These are phyloP conservation scores for Pyricularia sp. DNA, from an alignment of 2,329 filamentous ascomycete species.

Conservation along the genomic window DNA sequence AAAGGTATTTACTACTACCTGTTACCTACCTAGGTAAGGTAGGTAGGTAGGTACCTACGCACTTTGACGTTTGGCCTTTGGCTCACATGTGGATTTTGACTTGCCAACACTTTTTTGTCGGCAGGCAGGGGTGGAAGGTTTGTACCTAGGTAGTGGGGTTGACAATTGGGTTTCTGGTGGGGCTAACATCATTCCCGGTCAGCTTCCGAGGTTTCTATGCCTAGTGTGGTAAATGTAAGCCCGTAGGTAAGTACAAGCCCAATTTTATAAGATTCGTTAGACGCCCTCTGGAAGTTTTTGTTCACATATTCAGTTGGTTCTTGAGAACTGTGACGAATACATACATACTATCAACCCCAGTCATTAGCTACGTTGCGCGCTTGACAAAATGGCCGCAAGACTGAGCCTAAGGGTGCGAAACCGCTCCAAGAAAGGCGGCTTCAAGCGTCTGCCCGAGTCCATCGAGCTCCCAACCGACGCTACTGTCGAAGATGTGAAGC, in stretches of 20 bases:
- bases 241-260: neutral
- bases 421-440: constrained; percentile 33
- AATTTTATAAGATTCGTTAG: neutral
- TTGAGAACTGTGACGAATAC: neutral
- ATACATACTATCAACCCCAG: neutral
- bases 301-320: neutral
- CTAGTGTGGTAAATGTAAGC: neutral
- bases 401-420: constrained; percentile 18
- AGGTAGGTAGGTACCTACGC: too few species aligned
- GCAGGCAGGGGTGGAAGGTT: neutral
- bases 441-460: constrained; percentile 39
- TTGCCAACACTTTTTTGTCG: neutral
- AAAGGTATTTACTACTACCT: neutral
- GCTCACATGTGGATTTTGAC: neutral
- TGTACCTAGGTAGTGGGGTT: neutral
- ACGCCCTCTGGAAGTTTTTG: too few species aligned
- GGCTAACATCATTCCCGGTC: neutral
- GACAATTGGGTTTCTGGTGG: neutral
- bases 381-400: neutral
- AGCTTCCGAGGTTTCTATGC: neutral
- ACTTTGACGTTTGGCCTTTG: neutral
- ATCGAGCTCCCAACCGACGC: constrained; percentile 35
- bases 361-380: neutral
- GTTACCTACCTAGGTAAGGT: too few species aligned
- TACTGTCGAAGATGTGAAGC: constrained; percentile 49